Evolutionary conservation across 768 basidiomycete genomes (phyloP), one percentile per base, ranked within the genome.

Genomic region (Termitomyces sp.): DNA sequence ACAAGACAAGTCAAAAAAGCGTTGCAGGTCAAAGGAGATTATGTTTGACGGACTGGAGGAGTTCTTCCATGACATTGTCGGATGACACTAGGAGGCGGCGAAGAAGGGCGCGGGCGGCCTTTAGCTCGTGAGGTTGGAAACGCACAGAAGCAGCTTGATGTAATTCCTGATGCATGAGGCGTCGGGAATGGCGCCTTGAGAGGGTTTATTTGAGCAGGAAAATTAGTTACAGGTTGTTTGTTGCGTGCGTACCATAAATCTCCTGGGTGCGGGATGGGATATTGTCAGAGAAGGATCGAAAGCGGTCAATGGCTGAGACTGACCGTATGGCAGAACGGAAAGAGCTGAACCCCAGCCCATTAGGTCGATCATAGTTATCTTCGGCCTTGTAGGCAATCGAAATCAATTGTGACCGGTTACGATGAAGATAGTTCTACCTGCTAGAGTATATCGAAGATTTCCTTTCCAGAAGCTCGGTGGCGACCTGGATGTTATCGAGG

Each of bases 131-230:
- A 9, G 72, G 67, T 1, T 55, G 61, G 50, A 63, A 70, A 10
- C 58, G 60, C 22, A 61, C 50, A 9, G 51, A 55, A 1, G 63
- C 66, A 9, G 18, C 43, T 6, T 61, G 52, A 53, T 69, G 56
- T 42, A 73, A 67, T 14, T 61, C 63, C 22, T 65, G 62, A 20
- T 68, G 65, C 30, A 70, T 60, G 0, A 70, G 5, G 36, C 61
- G 59, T 13, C 68, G 65, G 50, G 64, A 64, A 1, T 58, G 42
- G 20, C 70, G 68, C 69, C 68, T 69, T n/a, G 12, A n/a, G 9
- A 14, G 14, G 1, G 28, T 40, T 32, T 9, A 24, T 14, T 14
- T 54, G 24, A 33, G n/a, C n/a, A 1, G 33, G 5, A 12, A 22
- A 35, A 30, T 24, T 4, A 18, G 9, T 30, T 7, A 30, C 32